Conservation (phyloP, 371 early-diverging fungal genomes). For the Gilbertella persicaria region DNA sequence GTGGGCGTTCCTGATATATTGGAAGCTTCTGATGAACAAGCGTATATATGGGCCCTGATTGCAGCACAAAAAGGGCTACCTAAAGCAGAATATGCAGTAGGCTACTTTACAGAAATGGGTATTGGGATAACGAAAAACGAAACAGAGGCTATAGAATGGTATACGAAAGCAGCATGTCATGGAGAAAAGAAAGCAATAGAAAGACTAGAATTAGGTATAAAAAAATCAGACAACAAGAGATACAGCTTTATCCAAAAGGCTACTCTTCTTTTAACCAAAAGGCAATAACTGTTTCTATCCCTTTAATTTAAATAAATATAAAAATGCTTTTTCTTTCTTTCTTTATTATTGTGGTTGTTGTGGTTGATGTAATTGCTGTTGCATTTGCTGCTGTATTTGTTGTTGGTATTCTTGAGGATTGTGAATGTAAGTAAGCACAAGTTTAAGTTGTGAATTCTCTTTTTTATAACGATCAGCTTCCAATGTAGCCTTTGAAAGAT, state of each 20-base stretch:
- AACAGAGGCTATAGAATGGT: slow-evolving; percentile 77
- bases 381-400: not conserved
- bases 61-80: slow-evolving; percentile 79
- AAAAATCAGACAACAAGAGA: not conserved
- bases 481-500: not conserved
- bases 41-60: slow-evolving; percentile 85
- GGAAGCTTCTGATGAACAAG: slow-evolving; percentile 80
- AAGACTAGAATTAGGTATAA: slow-evolving; percentile 17
- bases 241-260: not conserved
- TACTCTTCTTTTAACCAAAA: no score
- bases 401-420: not conserved
- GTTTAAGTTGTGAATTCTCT: not conserved
- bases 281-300: no score
- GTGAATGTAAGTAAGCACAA: not conserved
- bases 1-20: slow-evolving; percentile 81
- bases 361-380: not conserved
- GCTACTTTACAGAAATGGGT: slow-evolving; percentile 91
- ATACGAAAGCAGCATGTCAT: slow-evolving; percentile 62
- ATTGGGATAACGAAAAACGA: slow-evolving; percentile 70
- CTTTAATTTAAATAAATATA: no score
- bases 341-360: slow-evolving; percentile 1
- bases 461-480: not conserved
- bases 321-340: no score
- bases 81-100: slow-evolving; percentile 93
- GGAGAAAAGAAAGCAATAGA: slow-evolving; percentile 46